These are phyloP conservation scores for Rhodotorula taiwanensis DNA, from an alignment of 768 basidiomycete genomes.

Conservation along the genomic window DNA sequence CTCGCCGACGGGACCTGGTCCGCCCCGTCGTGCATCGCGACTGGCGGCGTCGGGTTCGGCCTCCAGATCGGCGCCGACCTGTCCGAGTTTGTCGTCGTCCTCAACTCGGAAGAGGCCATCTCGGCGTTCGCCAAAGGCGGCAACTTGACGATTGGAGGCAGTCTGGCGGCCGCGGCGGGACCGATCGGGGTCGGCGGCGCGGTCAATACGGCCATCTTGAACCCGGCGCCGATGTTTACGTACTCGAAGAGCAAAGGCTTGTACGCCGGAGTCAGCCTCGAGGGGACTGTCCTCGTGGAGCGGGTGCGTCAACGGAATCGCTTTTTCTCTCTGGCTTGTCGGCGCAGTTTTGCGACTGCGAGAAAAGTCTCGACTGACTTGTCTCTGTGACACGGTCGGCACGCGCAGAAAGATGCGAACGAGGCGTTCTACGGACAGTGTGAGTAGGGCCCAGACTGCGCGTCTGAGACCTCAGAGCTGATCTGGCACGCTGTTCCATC, in stretches of 20 bases:
- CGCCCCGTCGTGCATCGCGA: slow-evolving; percentile 93
- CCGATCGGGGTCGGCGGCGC: slow-evolving; percentile 47
- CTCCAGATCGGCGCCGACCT: slow-evolving; percentile 94
- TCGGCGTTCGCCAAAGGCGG: slow-evolving; percentile 91
- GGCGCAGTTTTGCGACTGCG: no score
- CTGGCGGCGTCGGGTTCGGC: slow-evolving; percentile 88
- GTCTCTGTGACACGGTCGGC: no score
- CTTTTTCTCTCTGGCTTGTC: background rate
- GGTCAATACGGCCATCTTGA: slow-evolving; percentile 48
- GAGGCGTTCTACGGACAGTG: slow-evolving; percentile 86
- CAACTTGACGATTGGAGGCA: slow-evolving; percentile 91
- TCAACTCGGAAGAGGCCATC: slow-evolving; percentile 93
- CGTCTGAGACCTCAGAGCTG: background rate
- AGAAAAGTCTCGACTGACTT: background rate
- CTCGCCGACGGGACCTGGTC: slow-evolving; percentile 81
- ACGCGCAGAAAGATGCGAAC: slow-evolving; percentile 70
- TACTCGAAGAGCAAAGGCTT: slow-evolving; percentile 56
- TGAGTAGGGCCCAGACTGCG: background rate
- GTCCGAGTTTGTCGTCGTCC: slow-evolving; percentile 77
- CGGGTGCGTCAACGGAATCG: slow-evolving; percentile 44
- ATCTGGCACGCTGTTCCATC: slow-evolving; percentile 52
- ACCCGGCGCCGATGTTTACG: slow-evolving; percentile 92
- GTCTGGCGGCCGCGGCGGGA: slow-evolving; percentile 62
- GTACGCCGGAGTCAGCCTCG: slow-evolving; percentile 87
- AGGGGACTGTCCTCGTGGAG: slow-evolving; percentile 89